Evolutionary conservation across 108 stramenopile species (phyloP), one percentile per base, ranked within the genome.

Genomic region (Cylindrotheca fusiformis): DNA sequence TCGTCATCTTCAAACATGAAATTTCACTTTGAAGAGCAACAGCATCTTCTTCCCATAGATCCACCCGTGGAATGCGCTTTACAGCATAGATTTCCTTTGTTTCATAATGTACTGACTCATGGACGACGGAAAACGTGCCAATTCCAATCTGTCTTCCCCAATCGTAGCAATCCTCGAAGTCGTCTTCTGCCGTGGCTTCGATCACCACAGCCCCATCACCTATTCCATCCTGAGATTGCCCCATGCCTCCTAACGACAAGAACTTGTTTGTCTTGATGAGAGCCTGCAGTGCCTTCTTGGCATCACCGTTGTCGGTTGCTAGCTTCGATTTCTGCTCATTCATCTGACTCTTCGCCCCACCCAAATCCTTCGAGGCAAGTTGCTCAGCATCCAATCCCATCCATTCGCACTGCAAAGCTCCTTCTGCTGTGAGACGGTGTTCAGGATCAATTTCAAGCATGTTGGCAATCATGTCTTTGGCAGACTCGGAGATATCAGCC

Each of bases 381-480:
- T 41, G 57, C 26, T 67, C 72, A 1, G 72, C 63, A 4, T 64
- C 65, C 44, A 74, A 48, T 26, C 65, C 72, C 72, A 74, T 74
- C 82, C 82, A 83, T 28, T 68, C 60, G 52, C 71, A 58, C 25
- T 52, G 19, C 32, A 88, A 4, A 41, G 78, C 65, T 18, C 59
- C 53, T 44, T 47, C 51, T 45, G 65, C 81, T 53, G 76, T 72
- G 64, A 73, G 26, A 65, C 83, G 62, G 48, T 47, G 21, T 29
- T 71, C 22, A 41, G 78, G 67, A 47, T 78, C 60, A 26, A 77
- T 65, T 79, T 71, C 52, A 8, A 96, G 65, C 57, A 93, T 75
- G 8, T 66, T 63, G n/a, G 48, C 44, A 48, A 96, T 90, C 63
- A 96, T 68, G 57, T 88, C 87, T 71, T 91, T 91, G 52, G 87